Conservation (phyloP, 2,329 filamentous ascomycete genomes). For the Scedosporium boydii region DNA sequence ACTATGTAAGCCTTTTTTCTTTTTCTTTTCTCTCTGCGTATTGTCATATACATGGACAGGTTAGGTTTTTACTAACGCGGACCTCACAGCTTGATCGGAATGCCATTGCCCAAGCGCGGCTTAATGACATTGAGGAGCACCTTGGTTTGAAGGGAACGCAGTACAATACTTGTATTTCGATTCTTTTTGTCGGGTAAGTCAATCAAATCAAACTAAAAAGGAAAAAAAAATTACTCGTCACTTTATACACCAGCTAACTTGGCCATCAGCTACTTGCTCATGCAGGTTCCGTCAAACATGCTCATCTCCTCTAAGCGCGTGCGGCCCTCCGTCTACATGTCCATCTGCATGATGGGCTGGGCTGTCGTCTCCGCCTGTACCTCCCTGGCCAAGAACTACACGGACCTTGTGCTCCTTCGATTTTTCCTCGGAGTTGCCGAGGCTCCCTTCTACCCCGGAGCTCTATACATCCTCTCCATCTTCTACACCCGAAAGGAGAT, state of each 20-base stretch:
- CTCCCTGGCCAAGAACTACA: conserved; percentile 27
- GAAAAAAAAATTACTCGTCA: too few species aligned
- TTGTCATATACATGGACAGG: background rate
- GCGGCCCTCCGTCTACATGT: conserved; percentile 29
- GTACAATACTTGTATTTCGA: conserved; percentile 26
- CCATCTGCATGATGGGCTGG: conserved; percentile 19
- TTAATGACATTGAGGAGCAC: conserved; percentile 22
- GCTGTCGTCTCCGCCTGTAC: conserved; percentile 27
- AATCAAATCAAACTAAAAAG: conserved; percentile 8
- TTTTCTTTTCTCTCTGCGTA: background rate
- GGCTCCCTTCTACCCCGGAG: conserved; percentile 26
- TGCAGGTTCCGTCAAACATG: conserved; percentile 27
- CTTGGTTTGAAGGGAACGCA: conserved; percentile 25
- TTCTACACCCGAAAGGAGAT: conserved; percentile 59
- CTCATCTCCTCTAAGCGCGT: conserved; percentile 21
- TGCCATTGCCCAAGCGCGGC: conserved; percentile 14
- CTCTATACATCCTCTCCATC: conserved; percentile 25
- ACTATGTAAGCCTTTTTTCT: conserved; percentile 12
- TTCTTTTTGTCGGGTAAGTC: conserved; percentile 23
- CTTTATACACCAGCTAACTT: too few species aligned
- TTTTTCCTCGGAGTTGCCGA: conserved; percentile 26
- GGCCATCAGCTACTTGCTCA: conserved; percentile 18
- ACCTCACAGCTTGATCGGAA: conserved; percentile 19
- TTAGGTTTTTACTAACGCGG: background rate
- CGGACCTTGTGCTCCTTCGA: conserved; percentile 27